These are phyloP conservation scores for Linnemannia schmuckeri DNA, from an alignment of 192 early-diverging fungal genomes.

Conservation along the genomic window DNA sequence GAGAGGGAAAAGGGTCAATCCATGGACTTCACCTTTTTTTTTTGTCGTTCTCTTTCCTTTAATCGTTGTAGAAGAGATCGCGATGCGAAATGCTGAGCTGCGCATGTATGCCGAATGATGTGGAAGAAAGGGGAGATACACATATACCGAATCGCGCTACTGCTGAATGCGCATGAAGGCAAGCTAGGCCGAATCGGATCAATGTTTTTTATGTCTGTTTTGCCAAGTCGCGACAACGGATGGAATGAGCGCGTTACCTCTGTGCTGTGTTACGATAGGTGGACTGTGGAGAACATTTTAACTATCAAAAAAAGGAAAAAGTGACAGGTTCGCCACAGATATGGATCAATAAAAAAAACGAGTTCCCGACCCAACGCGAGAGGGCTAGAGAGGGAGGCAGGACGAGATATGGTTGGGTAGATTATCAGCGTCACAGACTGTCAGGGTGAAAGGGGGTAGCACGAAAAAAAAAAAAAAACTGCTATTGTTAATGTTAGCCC, in stretches of 20 bases:
- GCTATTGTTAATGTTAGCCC: not conserved
- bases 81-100: not conserved
- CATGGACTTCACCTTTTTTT: not conserved
- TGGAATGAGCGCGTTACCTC: not conserved
- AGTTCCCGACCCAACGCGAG: not conserved
- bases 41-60: not conserved
- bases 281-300: too few species aligned
- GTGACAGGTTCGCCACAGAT: too few species aligned
- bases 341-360: too few species aligned
- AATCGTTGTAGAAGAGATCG: not conserved
- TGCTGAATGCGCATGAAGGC: too few species aligned
- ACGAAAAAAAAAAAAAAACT: not conserved
- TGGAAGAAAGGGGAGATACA: too few species aligned
- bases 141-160: not conserved
- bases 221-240: not conserved
- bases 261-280: not conserved
- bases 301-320: too few species aligned
- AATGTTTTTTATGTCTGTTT: not conserved
- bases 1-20: not conserved
- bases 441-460: not conserved
- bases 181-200: not conserved
- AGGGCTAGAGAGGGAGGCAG: not conserved
- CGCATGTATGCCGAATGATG: too few species aligned
- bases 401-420: not conserved
- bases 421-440: slow-evolving; percentile 1